Percentiles rank a stretch among this genome's conserved stretches.
Conservation (phyloP, 2,329 filamentous ascomycete genomes). For the Davidsoniella neocaledoniae region DNA sequence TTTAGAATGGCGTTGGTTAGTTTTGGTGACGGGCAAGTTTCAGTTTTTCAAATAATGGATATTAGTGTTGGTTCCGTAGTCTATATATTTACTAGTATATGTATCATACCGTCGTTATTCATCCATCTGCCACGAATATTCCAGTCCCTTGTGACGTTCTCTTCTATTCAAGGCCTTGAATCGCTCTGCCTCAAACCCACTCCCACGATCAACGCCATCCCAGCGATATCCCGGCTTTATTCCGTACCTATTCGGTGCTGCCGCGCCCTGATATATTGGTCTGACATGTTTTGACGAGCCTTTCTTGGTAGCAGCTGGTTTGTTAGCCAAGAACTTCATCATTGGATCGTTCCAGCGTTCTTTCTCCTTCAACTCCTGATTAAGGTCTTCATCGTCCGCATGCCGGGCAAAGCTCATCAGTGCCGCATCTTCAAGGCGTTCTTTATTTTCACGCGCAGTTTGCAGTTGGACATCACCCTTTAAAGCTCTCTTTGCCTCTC, state of each 20-base stretch:
- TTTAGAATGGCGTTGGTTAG: too few species aligned
- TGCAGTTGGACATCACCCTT: conserved; percentile 74
- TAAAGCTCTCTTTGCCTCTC: conserved; percentile 49
- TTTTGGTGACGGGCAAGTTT: too few species aligned
- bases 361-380: conserved; percentile 59
- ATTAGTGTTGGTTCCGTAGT: too few species aligned
- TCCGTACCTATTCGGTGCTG: conserved; percentile 80
- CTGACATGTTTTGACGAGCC: conserved; percentile 24
- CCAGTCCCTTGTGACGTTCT: conserved; percentile 59
- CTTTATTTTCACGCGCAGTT: conserved; percentile 45
- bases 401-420: conserved; percentile 64
- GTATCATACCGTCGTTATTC: conserved; percentile 32
- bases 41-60: too few species aligned
- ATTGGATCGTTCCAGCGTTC: conserved; percentile 92
- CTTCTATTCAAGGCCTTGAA: conserved; percentile 74
- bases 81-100: too few species aligned
- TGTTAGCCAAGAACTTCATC: conserved; percentile 52
- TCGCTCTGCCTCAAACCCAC: conserved; percentile 83
- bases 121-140: conserved; percentile 96
- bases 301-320: conserved; percentile 22
- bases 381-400: conserved; percentile 75
- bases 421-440: conserved; percentile 62
- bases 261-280: conserved; percentile 62
- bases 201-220: conserved; percentile 91
- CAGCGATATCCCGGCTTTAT: conserved; percentile 85